These are phyloP conservation scores for Amylostereum areolatum DNA, from an alignment of 1,284 basidiomycete genomes.

Conservation along the genomic window DNA sequence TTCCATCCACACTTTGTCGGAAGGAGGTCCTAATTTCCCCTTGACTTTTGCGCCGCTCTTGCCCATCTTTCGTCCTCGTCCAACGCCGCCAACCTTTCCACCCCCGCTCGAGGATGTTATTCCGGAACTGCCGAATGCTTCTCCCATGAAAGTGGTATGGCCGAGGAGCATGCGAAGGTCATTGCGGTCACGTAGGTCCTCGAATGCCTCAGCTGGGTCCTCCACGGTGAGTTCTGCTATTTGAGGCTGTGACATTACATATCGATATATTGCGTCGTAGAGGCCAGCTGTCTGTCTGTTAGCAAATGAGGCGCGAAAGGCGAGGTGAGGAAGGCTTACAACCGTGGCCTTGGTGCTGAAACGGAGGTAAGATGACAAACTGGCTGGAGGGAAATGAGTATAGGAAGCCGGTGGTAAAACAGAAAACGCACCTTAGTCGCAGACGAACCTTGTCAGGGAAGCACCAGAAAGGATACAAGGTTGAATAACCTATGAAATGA, in stretches of 20 bases:
- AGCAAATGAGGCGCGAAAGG: not conserved
- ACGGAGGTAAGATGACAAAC: constrained; percentile 91
- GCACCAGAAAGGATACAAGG: constrained; percentile 90
- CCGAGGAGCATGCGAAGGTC: constrained; percentile 81
- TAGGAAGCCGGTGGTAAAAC: not conserved
- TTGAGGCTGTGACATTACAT: constrained; percentile 58
- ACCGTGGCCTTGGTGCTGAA: constrained; percentile 86
- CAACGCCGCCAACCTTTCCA: constrained; percentile 38
- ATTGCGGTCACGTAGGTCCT: constrained; percentile 89
- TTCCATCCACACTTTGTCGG: constrained; percentile 77
- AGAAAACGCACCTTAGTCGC: constrained; percentile 63
- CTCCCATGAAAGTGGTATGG: constrained; percentile 58
- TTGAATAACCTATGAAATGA: constrained; percentile 90
- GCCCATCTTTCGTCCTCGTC: constrained; percentile 27
- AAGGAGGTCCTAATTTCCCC: constrained; percentile 72
- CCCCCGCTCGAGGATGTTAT: constrained; percentile 35
- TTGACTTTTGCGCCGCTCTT: constrained; percentile 27
- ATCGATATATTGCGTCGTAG: constrained; percentile 83
- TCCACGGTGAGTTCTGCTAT: constrained; percentile 93
- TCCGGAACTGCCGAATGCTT: constrained; percentile 48
- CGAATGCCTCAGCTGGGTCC: constrained; percentile 95
- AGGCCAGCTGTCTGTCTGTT: constrained; percentile 58
- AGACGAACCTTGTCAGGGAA: constrained; percentile 85
- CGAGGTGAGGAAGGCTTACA: constrained; percentile 47
- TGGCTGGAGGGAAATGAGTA: constrained; percentile 46